These are phyloP conservation scores for Blastobotrys americana DNA, from an alignment of 805 yeast species.

Conservation along the genomic window DNA sequence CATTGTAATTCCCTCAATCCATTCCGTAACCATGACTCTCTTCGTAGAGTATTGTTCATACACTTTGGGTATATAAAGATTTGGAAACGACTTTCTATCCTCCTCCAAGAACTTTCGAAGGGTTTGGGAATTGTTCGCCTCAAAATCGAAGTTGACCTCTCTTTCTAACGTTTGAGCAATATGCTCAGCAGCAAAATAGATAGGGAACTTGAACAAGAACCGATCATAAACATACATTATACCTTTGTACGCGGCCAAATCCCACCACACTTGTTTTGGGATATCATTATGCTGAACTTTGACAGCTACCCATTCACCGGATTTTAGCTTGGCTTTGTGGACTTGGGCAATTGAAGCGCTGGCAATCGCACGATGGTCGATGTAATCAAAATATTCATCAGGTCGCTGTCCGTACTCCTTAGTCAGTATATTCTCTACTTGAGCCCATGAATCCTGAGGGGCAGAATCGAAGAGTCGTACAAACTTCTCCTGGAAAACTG, in stretches of 20 bases:
- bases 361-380: slow-evolving; percentile 58
- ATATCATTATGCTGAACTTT: slow-evolving; percentile 79
- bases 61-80: slow-evolving; percentile 50
- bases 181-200: slow-evolving; percentile 48
- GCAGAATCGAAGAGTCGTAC: slow-evolving; percentile 59
- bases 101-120: slow-evolving; percentile 34
- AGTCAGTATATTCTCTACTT: slow-evolving; percentile 27
- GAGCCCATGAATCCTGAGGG: slow-evolving; percentile 47
- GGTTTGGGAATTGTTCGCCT: slow-evolving; percentile 44
- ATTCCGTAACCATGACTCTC: slow-evolving; percentile 58
- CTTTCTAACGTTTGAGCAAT: slow-evolving; percentile 49
- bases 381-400: slow-evolving; percentile 36
- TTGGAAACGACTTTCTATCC: slow-evolving; percentile 31
- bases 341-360: slow-evolving; percentile 92
- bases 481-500: slow-evolving; percentile 53
- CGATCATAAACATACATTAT: slow-evolving; percentile 46
- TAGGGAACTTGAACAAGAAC: slow-evolving; percentile 55
- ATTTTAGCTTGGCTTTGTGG: slow-evolving; percentile 61
- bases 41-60: slow-evolving; percentile 41
- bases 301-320: slow-evolving; percentile 76
- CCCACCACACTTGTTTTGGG: slow-evolving; percentile 51
- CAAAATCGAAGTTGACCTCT: slow-evolving; percentile 58
- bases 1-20: slow-evolving; percentile 67
- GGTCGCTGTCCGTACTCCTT: slow-evolving; percentile 38
- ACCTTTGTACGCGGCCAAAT: slow-evolving; percentile 49